phyloP scores from a whole-genome alignment of 164 flowering plant species.

The Stephania yunnanensis region DNA sequence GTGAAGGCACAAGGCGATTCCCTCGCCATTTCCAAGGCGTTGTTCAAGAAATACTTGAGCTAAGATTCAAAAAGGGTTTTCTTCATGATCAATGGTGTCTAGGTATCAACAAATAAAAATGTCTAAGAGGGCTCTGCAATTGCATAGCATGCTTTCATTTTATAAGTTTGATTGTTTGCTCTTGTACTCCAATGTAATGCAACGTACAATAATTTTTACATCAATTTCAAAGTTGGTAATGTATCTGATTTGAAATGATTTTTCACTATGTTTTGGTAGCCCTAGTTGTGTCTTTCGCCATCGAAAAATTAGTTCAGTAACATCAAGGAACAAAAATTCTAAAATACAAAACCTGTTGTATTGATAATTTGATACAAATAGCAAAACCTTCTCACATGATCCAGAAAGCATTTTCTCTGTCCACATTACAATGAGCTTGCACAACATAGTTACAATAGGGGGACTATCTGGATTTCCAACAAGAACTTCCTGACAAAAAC shows the following conservation, averaged over 20 bases:
- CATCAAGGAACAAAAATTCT: background rate
- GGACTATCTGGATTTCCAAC: background rate
- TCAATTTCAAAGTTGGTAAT: background rate
- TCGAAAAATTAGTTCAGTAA: background rate
- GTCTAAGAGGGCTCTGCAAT: background rate
- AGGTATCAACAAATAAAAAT: background rate
- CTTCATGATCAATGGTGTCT: background rate
- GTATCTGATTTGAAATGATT: no score
- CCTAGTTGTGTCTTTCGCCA: no score
- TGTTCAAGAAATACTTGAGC: conserved; percentile 56
- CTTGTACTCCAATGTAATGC: background rate
- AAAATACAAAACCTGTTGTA: background rate
- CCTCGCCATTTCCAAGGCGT: conserved; percentile 39
- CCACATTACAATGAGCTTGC: background rate
- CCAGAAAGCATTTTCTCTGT: background rate
- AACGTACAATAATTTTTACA: no score
- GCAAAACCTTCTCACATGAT: background rate
- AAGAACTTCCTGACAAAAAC: background rate
- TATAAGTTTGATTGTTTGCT: background rate
- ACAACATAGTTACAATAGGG: background rate
- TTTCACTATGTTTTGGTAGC: no score
- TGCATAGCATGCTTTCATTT: background rate
- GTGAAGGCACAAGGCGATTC: conserved; percentile 65
- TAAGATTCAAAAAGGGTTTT: conserved; percentile 2
- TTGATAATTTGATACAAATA: background rate